Percentiles rank a stretch among this genome's conserved stretches.
These are phyloP conservation scores for Exophiala oligosperma DNA, from an alignment of 2,329 filamentous ascomycete species.

Conservation along the genomic window DNA sequence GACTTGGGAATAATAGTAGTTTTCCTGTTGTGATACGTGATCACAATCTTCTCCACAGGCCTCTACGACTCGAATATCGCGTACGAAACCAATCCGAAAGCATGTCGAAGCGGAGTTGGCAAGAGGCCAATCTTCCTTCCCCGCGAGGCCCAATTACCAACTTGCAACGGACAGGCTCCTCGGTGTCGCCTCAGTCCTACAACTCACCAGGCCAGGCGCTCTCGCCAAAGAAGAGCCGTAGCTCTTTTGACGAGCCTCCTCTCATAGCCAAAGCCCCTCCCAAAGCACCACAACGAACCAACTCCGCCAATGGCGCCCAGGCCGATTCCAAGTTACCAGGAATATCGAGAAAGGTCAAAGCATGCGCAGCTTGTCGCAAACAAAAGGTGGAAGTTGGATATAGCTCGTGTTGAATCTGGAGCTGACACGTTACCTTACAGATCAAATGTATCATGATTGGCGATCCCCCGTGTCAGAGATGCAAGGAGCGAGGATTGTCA, in stretches of 20 bases:
- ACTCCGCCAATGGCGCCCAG: slow-evolving; percentile 22
- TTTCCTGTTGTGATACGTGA: too few species aligned
- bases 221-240: slow-evolving; percentile 27
- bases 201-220: slow-evolving; percentile 18
- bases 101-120: slow-evolving; percentile 31
- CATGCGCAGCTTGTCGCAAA: slow-evolving; percentile 55
- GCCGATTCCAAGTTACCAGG: slow-evolving; percentile 26
- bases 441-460: slow-evolving; percentile 55
- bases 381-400: slow-evolving; percentile 45
- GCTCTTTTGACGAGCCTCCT: slow-evolving; percentile 25
- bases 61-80: too few species aligned
- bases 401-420: not conserved
- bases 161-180: slow-evolving; percentile 14
- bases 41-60: too few species aligned
- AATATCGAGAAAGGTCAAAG: slow-evolving; percentile 47
- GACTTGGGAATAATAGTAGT: too few species aligned
- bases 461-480: slow-evolving; percentile 51
- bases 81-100: not conserved
- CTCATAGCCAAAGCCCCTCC: slow-evolving; percentile 21
- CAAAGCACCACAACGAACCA: slow-evolving; percentile 16
- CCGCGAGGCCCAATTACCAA: slow-evolving; percentile 19
- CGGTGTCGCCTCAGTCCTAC: slow-evolving; percentile 21
- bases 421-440: slow-evolving; percentile 22
- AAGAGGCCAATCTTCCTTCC: slow-evolving; percentile 30
- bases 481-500: slow-evolving; percentile 50